Evolutionary conservation across 1,284 basidiomycete species (phyloP).

Genomic region (Boletellus deceptivus): DNA sequence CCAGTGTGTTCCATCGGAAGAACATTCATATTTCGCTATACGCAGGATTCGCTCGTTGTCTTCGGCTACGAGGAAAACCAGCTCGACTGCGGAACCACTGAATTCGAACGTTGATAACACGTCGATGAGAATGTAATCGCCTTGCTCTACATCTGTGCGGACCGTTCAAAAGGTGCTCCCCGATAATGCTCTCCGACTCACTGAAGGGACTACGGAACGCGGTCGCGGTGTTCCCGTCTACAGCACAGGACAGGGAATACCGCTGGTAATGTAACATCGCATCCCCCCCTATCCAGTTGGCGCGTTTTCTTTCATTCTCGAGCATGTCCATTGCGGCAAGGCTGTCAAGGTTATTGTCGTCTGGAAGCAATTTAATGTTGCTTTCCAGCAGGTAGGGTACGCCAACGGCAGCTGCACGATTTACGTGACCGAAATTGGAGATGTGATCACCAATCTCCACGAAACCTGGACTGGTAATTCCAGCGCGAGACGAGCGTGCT

Average conservation of each 20-base stretch:
- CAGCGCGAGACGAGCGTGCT: not conserved
- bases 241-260: conserved; percentile 52
- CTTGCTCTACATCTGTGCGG: conserved; percentile 33
- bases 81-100: conserved; percentile 30
- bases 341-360: conserved; percentile 23
- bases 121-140: conserved; percentile 51
- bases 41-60: conserved; percentile 40
- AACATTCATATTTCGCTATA: conserved; percentile 39
- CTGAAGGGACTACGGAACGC: conserved; percentile 49
- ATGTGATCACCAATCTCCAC: conserved; percentile 7
- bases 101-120: conserved; percentile 32
- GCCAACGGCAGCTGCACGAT: conserved; percentile 46
- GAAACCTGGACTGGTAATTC: conserved; percentile 4
- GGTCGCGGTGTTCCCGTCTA: conserved; percentile 49
- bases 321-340: conserved; percentile 41
- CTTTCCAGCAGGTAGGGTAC: conserved; percentile 52
- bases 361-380: conserved; percentile 49
- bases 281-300: conserved; percentile 34
- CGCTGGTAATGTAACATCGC: conserved; percentile 40
- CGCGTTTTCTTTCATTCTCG: conserved; percentile 38
- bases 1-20: conserved; percentile 41
- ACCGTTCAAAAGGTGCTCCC: conserved; percentile 6
- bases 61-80: conserved; percentile 47
- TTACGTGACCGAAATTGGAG: conserved; percentile 10
- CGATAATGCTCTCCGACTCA: conserved; percentile 27